Conservation (phyloP, 2,329 filamentous ascomycete species). For the Stemphylium vesicarium region DNA sequence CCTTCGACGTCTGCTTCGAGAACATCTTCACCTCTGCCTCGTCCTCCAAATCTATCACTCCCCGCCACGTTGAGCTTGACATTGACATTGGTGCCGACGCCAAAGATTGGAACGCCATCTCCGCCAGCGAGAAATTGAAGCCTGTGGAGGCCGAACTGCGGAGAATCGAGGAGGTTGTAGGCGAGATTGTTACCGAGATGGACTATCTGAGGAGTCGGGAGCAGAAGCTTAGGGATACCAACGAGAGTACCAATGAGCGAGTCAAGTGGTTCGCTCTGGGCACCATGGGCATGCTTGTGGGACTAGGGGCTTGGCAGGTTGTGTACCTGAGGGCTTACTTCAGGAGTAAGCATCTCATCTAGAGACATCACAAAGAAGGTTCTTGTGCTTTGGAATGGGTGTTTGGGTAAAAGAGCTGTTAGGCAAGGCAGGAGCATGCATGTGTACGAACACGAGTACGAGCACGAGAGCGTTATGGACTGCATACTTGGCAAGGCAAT, state of each 20-base stretch:
- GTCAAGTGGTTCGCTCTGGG: conserved; percentile 98
- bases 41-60: conserved; percentile 43
- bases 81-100: conserved; percentile 96
- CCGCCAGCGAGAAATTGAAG: conserved; percentile 96
- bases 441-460: conserved; percentile 28
- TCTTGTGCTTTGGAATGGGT: neutral
- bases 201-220: conserved; percentile 89
- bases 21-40: conserved; percentile 67
- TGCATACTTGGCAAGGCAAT: conserved; percentile 26
- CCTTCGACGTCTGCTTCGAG: conserved; percentile 96
- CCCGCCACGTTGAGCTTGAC: conserved; percentile 84
- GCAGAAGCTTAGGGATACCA: conserved; percentile 96
- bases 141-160: conserved; percentile 94
- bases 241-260: conserved; percentile 98
- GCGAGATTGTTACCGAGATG: conserved; percentile 91
- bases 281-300: conserved; percentile 89
- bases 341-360: conserved; percentile 62
- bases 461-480: conserved; percentile 13
- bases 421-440: neutral
- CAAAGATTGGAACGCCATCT: conserved; percentile 96
- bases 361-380: conserved; percentile 12
- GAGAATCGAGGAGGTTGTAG: conserved; percentile 87
- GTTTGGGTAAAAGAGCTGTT: conserved; percentile 3
- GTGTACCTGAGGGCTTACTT: conserved; percentile 98
- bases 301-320: conserved; percentile 94